A percentile compares a stretch with the other conserved stretches of the same genome.
These are phyloP conservation scores for Aspergillus amoenus DNA, from an alignment of 2,329 filamentous ascomycete genomes.

Conservation along the genomic window DNA sequence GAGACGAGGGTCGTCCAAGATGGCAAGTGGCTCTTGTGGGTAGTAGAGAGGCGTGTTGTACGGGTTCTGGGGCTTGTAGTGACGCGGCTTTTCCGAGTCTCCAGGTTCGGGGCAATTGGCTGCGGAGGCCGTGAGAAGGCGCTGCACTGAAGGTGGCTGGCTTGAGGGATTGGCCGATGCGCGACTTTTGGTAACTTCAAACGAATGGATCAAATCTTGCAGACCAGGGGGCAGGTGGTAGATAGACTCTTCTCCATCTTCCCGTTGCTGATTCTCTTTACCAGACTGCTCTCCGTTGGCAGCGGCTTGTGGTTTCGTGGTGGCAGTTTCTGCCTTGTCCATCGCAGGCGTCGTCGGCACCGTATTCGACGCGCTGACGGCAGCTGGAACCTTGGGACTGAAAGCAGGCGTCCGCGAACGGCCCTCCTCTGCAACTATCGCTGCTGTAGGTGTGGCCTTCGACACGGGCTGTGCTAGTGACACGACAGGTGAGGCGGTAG, in stretches of 20 bases:
- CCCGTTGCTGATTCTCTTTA: slow-evolving; percentile 37
- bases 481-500: slow-evolving; percentile 58
- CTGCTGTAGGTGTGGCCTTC: slow-evolving; percentile 37
- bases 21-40: slow-evolving; percentile 84
- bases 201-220: slow-evolving; percentile 87
- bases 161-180: slow-evolving; percentile 49
- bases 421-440: slow-evolving; percentile 42
- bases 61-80: slow-evolving; percentile 79
- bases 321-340: slow-evolving; percentile 46
- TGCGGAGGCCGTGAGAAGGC: slow-evolving; percentile 74
- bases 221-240: slow-evolving; percentile 89
- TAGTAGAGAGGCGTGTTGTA: slow-evolving; percentile 80
- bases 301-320: slow-evolving; percentile 38
- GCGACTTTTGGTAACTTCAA: slow-evolving; percentile 76
- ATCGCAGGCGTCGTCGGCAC: slow-evolving; percentile 48
- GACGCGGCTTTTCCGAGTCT: slow-evolving; percentile 78
- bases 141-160: slow-evolving; percentile 65
- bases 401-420: slow-evolving; percentile 55
- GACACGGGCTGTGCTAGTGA: slow-evolving; percentile 50
- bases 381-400: slow-evolving; percentile 44
- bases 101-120: slow-evolving; percentile 69
- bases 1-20: slow-evolving; percentile 86
- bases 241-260: slow-evolving; percentile 69
- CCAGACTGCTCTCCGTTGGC: slow-evolving; percentile 51
- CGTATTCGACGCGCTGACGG: slow-evolving; percentile 40